Evolutionary conservation across 2,329 filamentous ascomycete species (phyloP).

Genomic region (Zymoseptoria pseudotritici): DNA sequence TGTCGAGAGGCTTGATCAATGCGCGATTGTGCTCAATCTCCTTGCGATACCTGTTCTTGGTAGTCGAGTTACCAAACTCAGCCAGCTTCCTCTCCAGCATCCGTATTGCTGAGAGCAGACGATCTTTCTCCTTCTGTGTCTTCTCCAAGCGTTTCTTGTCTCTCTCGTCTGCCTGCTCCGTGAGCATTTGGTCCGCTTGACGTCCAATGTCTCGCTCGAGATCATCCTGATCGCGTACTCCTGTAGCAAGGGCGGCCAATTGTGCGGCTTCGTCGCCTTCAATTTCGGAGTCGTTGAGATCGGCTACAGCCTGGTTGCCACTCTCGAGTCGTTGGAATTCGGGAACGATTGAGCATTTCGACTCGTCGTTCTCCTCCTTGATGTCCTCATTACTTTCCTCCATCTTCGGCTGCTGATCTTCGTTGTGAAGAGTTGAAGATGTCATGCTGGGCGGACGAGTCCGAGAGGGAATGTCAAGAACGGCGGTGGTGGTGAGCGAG

Average conservation of each 20-base stretch:
- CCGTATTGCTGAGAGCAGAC: slow-evolving; percentile 58
- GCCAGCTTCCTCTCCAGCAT: slow-evolving; percentile 51
- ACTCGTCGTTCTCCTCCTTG: background rate
- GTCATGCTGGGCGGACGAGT: slow-evolving; percentile 1
- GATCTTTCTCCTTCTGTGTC: slow-evolving; percentile 45
- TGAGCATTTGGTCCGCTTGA: slow-evolving; percentile 54
- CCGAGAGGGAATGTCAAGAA: background rate
- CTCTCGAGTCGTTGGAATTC: background rate
- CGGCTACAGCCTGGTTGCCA: background rate
- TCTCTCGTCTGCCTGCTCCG: slow-evolving; percentile 55
- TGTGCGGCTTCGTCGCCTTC: slow-evolving; percentile 32
- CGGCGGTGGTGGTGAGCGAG: background rate
- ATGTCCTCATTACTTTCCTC: background rate
- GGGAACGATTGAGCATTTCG: background rate
- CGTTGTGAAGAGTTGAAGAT: background rate
- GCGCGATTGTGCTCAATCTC: slow-evolving; percentile 61
- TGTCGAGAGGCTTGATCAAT: slow-evolving; percentile 57
- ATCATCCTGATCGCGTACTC: slow-evolving; percentile 76
- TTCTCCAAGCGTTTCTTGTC: slow-evolving; percentile 57
- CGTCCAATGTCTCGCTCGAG: slow-evolving; percentile 76
- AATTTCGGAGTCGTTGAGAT: slow-evolving; percentile 1
- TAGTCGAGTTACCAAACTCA: slow-evolving; percentile 47
- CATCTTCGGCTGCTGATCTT: background rate
- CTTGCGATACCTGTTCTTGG: slow-evolving; percentile 52
- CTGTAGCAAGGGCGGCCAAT: slow-evolving; percentile 30